phyloP scores from a whole-genome alignment of 1,284 basidiomycete genomes.

The Ustilago esculenta region DNA sequence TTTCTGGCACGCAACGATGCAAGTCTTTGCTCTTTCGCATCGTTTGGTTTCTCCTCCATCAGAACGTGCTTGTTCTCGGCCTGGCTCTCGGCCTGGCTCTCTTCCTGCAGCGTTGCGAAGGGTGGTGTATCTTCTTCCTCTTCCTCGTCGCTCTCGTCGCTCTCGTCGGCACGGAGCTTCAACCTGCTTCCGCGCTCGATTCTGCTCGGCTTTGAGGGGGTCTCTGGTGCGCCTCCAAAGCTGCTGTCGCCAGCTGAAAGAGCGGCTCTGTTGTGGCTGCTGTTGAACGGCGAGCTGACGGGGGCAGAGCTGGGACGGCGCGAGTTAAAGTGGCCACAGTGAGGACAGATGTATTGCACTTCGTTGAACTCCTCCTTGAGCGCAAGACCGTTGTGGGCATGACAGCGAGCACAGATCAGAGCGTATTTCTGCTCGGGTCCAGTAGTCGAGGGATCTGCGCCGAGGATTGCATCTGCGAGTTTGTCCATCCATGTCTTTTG shows the following conservation, averaged over 20 bases:
- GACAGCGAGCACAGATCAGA: constrained; percentile 91
- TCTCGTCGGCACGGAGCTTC: constrained; percentile 29
- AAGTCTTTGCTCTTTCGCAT: constrained; percentile 5
- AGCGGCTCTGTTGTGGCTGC: neutral
- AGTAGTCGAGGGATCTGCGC: constrained; percentile 66
- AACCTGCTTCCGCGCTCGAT: constrained; percentile 15
- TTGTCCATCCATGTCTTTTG: constrained; percentile 66
- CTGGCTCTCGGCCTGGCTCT: no score
- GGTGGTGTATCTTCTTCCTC: constrained; percentile 29
- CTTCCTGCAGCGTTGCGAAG: constrained; percentile 21
- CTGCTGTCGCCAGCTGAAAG: neutral
- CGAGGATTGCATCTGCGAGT: constrained; percentile 68
- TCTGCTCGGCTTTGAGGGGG: constrained; percentile 29
- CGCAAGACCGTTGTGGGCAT: constrained; percentile 91
- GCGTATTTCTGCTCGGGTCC: constrained; percentile 75
- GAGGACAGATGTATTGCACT: constrained; percentile 80
- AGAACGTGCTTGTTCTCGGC: no score
- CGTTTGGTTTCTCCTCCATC: constrained; percentile 1
- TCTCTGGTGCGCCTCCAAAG: constrained; percentile 4
- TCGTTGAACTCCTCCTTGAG: constrained; percentile 88
- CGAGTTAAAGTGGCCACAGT: constrained; percentile 79
- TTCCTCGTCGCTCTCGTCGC: constrained; percentile 17
- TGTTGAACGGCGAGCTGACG: constrained; percentile 60
- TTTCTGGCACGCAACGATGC: constrained; percentile 28
- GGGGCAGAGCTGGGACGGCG: constrained; percentile 60